Conservation (phyloP, 129 eudicot species). For the Flaveria robusta region DNA sequence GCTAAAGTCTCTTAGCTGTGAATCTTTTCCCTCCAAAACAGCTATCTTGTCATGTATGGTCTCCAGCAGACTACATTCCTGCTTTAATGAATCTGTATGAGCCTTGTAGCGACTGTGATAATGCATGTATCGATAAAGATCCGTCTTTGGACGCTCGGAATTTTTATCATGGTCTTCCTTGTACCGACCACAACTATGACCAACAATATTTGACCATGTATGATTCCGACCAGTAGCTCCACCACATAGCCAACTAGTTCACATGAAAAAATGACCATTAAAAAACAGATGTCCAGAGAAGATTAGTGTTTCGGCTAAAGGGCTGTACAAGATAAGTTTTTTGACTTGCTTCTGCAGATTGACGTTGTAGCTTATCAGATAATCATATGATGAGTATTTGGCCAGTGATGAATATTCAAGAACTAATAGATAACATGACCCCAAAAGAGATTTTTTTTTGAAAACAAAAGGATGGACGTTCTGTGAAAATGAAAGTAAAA, state of each 20-base stretch:
- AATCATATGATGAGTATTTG: not conserved
- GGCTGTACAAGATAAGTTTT: not conserved
- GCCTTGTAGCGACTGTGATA: slow-evolving; percentile 90
- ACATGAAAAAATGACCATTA: slow-evolving; percentile 19
- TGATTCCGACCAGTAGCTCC: slow-evolving; percentile 95
- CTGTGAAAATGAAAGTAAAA: not conserved
- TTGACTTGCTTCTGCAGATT: not conserved
- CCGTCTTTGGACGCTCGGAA: slow-evolving; percentile 79
- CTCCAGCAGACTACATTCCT: slow-evolving; percentile 70
- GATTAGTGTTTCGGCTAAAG: not conserved
- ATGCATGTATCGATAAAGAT: slow-evolving; percentile 84
- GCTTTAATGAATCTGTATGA: slow-evolving; percentile 84
- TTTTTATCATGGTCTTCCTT: slow-evolving; percentile 67
- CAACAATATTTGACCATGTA: slow-evolving; percentile 75
- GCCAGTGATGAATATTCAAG: not conserved
- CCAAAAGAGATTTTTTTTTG: not conserved
- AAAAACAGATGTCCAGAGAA: not conserved
- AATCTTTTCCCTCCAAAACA: slow-evolving; percentile 58
- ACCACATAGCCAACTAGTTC: slow-evolving; percentile 89
- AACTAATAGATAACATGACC: not conserved
- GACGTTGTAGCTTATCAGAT: not conserved
- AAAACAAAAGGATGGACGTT: not conserved
- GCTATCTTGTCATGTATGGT: slow-evolving; percentile 60
- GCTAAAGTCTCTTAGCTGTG: slow-evolving; percentile 69
- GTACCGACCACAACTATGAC: slow-evolving; percentile 95